Evolutionary conservation across 371 early-diverging fungal species (phyloP).

Genomic region (Mucor lusitanicus): DNA sequence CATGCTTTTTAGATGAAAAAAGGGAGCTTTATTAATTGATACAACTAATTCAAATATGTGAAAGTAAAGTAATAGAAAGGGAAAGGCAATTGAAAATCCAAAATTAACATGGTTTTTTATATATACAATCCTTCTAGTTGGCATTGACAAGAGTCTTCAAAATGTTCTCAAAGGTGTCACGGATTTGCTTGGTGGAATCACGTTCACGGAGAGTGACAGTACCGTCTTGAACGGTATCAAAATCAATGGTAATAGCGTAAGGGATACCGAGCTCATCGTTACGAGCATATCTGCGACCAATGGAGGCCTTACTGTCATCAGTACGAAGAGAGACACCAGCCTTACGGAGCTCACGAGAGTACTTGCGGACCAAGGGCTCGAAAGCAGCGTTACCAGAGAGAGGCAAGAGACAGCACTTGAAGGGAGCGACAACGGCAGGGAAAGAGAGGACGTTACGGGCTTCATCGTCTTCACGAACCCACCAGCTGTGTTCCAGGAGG

Average conservation of each 20-base stretch:
- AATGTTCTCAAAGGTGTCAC: conserved; percentile 76
- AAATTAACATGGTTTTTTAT: neutral
- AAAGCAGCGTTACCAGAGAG: conserved; percentile 83
- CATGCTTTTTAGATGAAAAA: no score
- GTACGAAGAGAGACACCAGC: conserved; percentile 70
- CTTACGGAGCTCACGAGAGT: conserved; percentile 52
- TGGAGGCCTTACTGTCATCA: conserved; percentile 90
- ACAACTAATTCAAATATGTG: neutral
- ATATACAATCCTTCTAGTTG: conserved; percentile 6
- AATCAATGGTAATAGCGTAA: conserved; percentile 98
- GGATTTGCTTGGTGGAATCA: conserved; percentile 96
- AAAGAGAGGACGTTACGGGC: conserved; percentile 89
- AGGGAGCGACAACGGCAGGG: conserved; percentile 92
- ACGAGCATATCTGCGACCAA: conserved; percentile 98
- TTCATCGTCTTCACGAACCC: conserved; percentile 90
- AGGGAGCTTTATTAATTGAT: neutral
- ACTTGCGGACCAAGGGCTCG: conserved; percentile 64
- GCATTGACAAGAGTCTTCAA: conserved; percentile 62
- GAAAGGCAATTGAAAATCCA: neutral
- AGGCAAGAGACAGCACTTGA: conserved; percentile 93
- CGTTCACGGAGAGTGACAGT: conserved; percentile 98
- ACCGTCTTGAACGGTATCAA: conserved; percentile 92
- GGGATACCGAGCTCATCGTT: conserved; percentile 99
- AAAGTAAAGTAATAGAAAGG: neutral
- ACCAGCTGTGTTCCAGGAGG: conserved; percentile 97